phyloP scores from a whole-genome alignment of 176 grass and related monocot genomes.

The Guadua angustifolia region DNA sequence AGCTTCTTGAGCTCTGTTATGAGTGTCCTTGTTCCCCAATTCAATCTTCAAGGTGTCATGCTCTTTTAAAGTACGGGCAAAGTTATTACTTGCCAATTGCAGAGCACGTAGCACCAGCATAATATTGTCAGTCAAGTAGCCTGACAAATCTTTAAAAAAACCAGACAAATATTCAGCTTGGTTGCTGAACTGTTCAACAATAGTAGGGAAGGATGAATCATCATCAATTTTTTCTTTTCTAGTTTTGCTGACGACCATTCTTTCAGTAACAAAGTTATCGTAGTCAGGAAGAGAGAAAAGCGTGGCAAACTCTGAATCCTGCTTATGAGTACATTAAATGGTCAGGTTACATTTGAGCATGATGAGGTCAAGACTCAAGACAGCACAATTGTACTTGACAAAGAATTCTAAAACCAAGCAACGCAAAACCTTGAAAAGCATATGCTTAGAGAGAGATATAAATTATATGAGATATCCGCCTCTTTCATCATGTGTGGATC shows the following conservation, averaged over 20 bases:
- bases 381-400: slow-evolving; percentile 41
- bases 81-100: slow-evolving; percentile 57
- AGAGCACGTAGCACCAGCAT: slow-evolving; percentile 55
- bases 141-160: slow-evolving; percentile 68
- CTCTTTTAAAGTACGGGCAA: slow-evolving; percentile 67
- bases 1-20: slow-evolving; percentile 64
- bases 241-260: slow-evolving; percentile 42
- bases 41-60: slow-evolving; percentile 66
- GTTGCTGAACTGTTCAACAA: slow-evolving; percentile 62
- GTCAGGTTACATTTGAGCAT: slow-evolving; percentile 35
- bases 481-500: slow-evolving; percentile 14
- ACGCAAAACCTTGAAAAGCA: neutral
- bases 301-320: slow-evolving; percentile 58
- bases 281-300: slow-evolving; percentile 63
- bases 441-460: neutral
- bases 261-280: slow-evolving; percentile 65
- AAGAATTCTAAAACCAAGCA: slow-evolving; percentile 18
- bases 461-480: neutral
- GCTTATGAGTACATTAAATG: slow-evolving; percentile 40
- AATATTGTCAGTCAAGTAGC: slow-evolving; percentile 64
- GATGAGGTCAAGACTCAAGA: slow-evolving; percentile 14
- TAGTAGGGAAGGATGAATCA: slow-evolving; percentile 55
- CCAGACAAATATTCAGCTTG: slow-evolving; percentile 52
- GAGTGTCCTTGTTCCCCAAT: slow-evolving; percentile 60
- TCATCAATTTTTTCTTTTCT: slow-evolving; percentile 51